Conservation (phyloP, 2,329 filamentous ascomycete genomes). For the Phaeosphaeria sp. region DNA sequence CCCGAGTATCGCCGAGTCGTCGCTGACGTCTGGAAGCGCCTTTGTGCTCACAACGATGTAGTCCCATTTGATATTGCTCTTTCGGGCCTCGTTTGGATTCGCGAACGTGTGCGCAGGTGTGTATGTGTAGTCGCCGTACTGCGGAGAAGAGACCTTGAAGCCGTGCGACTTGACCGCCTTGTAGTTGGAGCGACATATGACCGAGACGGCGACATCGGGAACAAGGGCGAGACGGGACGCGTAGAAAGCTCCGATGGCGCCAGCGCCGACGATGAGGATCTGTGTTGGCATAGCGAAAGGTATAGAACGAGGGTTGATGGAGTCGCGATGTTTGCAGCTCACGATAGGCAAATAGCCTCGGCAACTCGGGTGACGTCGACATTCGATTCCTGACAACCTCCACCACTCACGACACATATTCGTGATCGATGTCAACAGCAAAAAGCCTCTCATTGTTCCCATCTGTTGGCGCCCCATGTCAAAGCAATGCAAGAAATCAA, state of each 20-base stretch:
- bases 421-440: no score
- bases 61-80: slow-evolving; percentile 61
- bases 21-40: slow-evolving; percentile 70
- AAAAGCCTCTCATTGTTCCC: no score
- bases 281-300: slow-evolving; percentile 51
- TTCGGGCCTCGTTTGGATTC: slow-evolving; percentile 63
- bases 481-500: no score
- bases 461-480: no score
- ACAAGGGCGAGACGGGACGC: slow-evolving; percentile 71
- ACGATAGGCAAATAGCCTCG: neutral
- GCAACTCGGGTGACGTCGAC: neutral
- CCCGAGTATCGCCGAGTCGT: slow-evolving; percentile 67
- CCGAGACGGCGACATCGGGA: slow-evolving; percentile 65
- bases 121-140: slow-evolving; percentile 73
- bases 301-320: neutral
- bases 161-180: slow-evolving; percentile 66
- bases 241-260: slow-evolving; percentile 76
- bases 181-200: slow-evolving; percentile 79
- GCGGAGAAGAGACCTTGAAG: slow-evolving; percentile 69
- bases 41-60: slow-evolving; percentile 76
- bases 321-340: neutral
- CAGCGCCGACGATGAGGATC: slow-evolving; percentile 72
- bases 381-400: neutral
- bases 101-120: slow-evolving; percentile 67
- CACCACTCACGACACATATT: neutral